Conservation (phyloP, 352 stramenopile species). For the Phytopythium mirpurense region DNA sequence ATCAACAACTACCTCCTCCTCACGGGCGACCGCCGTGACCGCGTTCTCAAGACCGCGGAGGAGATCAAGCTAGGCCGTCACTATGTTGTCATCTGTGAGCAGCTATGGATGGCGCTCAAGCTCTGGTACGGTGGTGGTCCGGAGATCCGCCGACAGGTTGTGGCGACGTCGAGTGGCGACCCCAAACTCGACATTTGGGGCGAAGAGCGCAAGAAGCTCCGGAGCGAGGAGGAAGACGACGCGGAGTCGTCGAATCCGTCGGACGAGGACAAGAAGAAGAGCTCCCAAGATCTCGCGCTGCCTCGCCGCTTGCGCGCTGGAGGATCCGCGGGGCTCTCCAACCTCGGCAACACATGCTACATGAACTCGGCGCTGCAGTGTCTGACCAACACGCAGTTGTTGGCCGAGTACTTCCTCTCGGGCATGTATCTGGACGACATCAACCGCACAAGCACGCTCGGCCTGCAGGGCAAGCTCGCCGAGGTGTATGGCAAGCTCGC, state of each 20-base stretch:
- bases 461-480: conserved; percentile 92
- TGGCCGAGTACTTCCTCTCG: conserved; percentile 96
- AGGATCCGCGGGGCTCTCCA: conserved; percentile 75
- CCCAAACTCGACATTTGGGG: conserved; percentile 80
- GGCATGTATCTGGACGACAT: conserved; percentile 91
- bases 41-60: conserved; percentile 61
- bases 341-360: conserved; percentile 95
- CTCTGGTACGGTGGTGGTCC: conserved; percentile 91
- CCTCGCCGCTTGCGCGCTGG: conserved; percentile 72
- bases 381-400: conserved; percentile 93
- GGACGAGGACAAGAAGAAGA: conserved; percentile 48
- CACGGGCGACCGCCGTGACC: conserved; percentile 61
- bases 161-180: conserved; percentile 52
- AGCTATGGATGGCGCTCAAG: conserved; percentile 88
- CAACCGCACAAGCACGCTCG: conserved; percentile 96
- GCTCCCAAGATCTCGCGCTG: conserved; percentile 50
- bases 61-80: conserved; percentile 79
- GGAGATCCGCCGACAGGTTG: conserved; percentile 80
- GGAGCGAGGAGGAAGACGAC: conserved; percentile 44
- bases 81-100: conserved; percentile 83
- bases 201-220: conserved; percentile 50
- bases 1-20: conserved; percentile 81
- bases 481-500: conserved; percentile 94
- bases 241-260: conserved; percentile 30
- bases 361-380: conserved; percentile 94